Base-by-base conservation (phyloP, 2,329 filamentous ascomycete species). In the Penicillium capsulatum region DNA sequence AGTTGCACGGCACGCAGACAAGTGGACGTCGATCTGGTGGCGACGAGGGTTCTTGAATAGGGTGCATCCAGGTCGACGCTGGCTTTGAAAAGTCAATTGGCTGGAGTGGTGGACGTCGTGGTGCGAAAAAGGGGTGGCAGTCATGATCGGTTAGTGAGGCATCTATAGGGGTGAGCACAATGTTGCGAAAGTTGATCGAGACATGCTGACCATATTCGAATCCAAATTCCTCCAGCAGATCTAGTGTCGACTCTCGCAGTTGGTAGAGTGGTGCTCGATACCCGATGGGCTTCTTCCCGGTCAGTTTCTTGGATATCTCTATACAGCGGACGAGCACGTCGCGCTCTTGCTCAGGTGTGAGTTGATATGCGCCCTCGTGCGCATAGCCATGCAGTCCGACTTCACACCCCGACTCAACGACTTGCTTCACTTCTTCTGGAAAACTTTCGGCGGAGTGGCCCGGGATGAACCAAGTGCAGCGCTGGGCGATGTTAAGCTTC, bases 271-370 rank as follows among this genome's bases (percentile, higher is more conserved):
- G 65, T 3, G 64, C 63, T 13, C 64, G 55, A 40, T 63, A 68
- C 0, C 64, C 63, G 1, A 55, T 50, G 0, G 85, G 85, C 1
- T 80, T 81, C 63, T 86, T 86, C 4, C 84, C 81, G 28, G 75
- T 77, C 54, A 90, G 84, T 0, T 83, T 78, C 0, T 79, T 86
- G 22, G 88, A 73, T 62, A 88, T 72, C 15, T 75, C 74, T 58
- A 81, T 86, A 13, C 83, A 86, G 63, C 86, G 86, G 54, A 84
- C 80, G 4, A 91, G 73, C 2, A 89, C 80, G 36, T 84, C 82
- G 8, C 74, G 75, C 59, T 89, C 84, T 64, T 89, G 84, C 54
- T 86, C 81, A 1, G 83, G 59, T 0, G 75, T 83, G 79, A 87
- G 84, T 36, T 81, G 77, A 7, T 71, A 73, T 0, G 83, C 81